Base-by-base conservation (phyloP, 2,329 filamentous ascomycete genomes). In the Lecanicillium sp. region DNA sequence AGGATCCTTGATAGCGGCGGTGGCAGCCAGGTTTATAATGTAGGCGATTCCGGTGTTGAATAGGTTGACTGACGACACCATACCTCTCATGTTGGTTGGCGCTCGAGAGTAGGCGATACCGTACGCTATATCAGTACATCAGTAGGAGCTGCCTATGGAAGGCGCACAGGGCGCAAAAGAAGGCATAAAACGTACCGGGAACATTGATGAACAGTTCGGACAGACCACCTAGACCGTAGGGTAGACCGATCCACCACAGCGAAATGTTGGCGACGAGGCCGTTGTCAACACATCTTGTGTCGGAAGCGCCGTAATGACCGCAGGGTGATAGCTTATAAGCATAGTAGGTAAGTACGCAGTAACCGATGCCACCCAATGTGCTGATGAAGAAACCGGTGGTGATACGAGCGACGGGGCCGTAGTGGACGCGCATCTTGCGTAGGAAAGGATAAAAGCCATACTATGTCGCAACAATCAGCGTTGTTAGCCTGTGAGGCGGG, bases 331-430 rank as follows among this genome's bases (percentile, higher is more conserved):
- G 64, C 48, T 69, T 59, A 55, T 82, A 81, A 40, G 81, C 74
- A 42, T 71, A 66, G 46, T 72, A 68, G 52, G 81, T 76, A 3
- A 80, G 56, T 10, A 77, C 64, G 13, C 69, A 62, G 5, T 74
- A 70, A 42, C 71, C 74, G 15, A 77, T 56, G 61, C 79, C 79
- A 3, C 71, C 66, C 6, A 68, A 49, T 1, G 64, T 62, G 33
- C 56, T 58, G 15, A 66, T 43, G 17, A 72, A 52, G 54, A 83
- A 83, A 3, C 77, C 79, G 5, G 68, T 59, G 1, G 70, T 68
- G 65, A 74, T 74, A n/a, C 69, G 64, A 31, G 56, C 71, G 47
- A 83, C 72, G 5, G 77, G 74, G 0, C 69, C 71, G 49, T 81
- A 79, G 30, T 62, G 61, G 49, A 81, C 71, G 13, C 65, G 62